phyloP scores from a whole-genome alignment of 805 yeast species.

The Nakazawaea ernobii region DNA sequence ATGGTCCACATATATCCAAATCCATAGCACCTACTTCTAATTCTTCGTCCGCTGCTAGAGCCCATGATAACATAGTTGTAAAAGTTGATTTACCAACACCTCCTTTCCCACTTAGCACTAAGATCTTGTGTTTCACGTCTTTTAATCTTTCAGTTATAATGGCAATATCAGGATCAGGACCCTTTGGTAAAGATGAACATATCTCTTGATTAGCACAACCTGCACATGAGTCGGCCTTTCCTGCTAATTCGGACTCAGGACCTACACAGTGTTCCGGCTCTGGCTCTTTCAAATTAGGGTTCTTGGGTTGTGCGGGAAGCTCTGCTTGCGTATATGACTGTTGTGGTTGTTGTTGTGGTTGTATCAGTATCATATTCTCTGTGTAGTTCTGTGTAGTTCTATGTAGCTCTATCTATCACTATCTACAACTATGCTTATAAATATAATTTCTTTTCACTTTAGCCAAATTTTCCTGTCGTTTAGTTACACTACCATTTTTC shows the following conservation, averaged over 20 bases:
- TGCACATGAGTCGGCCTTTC: slow-evolving; percentile 86
- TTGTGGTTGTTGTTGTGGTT: slow-evolving; percentile 1
- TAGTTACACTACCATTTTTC: not conserved
- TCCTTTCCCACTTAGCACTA: slow-evolving; percentile 79
- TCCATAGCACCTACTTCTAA: slow-evolving; percentile 96
- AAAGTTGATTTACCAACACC: slow-evolving; percentile 98
- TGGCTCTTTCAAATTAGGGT: slow-evolving; percentile 44
- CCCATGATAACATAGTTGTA: slow-evolving; percentile 95
- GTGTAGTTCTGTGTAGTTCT: not conserved
- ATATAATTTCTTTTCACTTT: not conserved
- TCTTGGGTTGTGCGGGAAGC: slow-evolving; percentile 3
- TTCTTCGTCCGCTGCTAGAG: slow-evolving; percentile 75
- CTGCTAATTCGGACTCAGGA: slow-evolving; percentile 91
- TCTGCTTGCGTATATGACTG: not conserved
- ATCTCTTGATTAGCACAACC: slow-evolving; percentile 94
- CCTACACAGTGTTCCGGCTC: slow-evolving; percentile 99
- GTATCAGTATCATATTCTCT: slow-evolving; percentile 4
- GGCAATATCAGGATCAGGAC: slow-evolving; percentile 93
- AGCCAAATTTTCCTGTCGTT: not conserved
- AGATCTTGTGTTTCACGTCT: slow-evolving; percentile 67
- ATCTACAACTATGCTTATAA: not conserved
- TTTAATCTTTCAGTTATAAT: slow-evolving; percentile 62
- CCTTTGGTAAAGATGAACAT: slow-evolving; percentile 84
- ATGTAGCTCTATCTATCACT: too few species aligned
- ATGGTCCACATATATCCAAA: slow-evolving; percentile 96